phyloP scores from a whole-genome alignment of 345 rosid species.

The Dipteronia dyeriana region DNA sequence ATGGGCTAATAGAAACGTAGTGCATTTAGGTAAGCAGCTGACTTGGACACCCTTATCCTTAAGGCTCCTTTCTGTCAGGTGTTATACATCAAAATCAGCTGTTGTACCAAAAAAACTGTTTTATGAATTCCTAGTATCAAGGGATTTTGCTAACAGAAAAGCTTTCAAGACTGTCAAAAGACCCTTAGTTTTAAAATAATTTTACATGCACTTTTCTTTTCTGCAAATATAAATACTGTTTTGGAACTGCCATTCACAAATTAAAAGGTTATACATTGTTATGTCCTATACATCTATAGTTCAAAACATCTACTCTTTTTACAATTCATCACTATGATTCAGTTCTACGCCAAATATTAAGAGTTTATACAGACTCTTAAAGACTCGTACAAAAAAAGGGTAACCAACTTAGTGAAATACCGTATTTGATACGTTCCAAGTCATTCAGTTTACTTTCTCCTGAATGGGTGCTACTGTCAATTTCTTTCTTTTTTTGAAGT shows the following conservation, averaged over 20 bases:
- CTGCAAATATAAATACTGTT: not conserved
- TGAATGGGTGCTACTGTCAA: not conserved
- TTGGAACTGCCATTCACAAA: not conserved
- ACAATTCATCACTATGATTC: not conserved
- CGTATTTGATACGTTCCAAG: not conserved
- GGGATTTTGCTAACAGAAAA: not conserved
- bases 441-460: not conserved
- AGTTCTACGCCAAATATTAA: not conserved
- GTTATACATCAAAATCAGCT: slow-evolving; percentile 2
- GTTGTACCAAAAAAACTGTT: not conserved
- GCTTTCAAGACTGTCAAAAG: not conserved
- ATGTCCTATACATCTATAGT: not conserved
- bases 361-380: not conserved
- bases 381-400: not conserved
- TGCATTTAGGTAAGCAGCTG: slow-evolving; percentile 6
- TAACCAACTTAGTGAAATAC: not conserved
- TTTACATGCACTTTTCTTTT: not conserved
- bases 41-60: not conserved
- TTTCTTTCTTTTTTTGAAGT: not conserved
- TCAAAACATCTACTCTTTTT: not conserved
- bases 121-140: not conserved
- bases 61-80: not conserved
- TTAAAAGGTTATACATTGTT: not conserved
- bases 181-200: not conserved
- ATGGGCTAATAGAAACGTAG: slow-evolving; percentile 4